Evolutionary conservation across 345 rosid species (phyloP).

Genomic region (Brassica nigra): DNA sequence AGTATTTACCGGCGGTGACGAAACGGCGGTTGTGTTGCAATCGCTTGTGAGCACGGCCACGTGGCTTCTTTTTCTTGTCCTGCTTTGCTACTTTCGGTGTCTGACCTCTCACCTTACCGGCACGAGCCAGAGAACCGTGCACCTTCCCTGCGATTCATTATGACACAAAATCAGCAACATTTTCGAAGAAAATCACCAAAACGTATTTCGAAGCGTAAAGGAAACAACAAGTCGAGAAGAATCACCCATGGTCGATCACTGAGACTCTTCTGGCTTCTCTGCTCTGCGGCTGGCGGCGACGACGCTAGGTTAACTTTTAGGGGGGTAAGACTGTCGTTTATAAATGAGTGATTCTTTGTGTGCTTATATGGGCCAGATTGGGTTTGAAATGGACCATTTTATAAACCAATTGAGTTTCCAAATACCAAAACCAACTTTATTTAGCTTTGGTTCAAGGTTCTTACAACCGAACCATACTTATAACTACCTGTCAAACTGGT

Average conservation of each 20-base stretch:
- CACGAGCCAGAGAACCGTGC: constrained; percentile 28
- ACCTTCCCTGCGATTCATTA: constrained; percentile 13
- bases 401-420: background rate
- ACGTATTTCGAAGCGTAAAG: background rate
- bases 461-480: background rate
- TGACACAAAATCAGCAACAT: background rate
- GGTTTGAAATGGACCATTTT: background rate
- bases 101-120: constrained; percentile 29
- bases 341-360: background rate
- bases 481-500: too few relatives aligned
- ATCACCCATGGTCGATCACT: constrained; percentile 6
- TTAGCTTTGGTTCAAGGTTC: background rate
- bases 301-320: background rate
- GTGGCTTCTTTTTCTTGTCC: constrained; percentile 24
- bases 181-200: background rate
- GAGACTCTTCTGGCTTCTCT: constrained; percentile 7
- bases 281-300: background rate
- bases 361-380: background rate
- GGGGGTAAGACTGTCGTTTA: background rate
- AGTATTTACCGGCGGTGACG: constrained; percentile 17
- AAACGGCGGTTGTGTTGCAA: constrained; percentile 25
- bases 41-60: constrained; percentile 27
- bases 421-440: background rate
- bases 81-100: constrained; percentile 22
- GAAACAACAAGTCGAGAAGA: background rate